Conservation (phyloP, 257 asterid genomes). For the Verbena officinalis region DNA sequence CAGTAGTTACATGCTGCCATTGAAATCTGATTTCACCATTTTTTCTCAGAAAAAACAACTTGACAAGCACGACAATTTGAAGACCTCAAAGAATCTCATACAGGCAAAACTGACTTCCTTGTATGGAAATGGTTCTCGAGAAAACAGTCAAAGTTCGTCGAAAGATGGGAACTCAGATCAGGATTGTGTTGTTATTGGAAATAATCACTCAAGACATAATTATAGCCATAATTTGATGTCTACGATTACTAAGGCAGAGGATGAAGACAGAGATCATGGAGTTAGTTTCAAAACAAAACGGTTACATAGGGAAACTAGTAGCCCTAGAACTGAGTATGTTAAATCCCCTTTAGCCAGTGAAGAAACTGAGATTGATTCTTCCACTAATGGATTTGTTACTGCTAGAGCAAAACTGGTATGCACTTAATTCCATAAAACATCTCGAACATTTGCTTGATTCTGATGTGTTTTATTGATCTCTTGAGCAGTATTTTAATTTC, state of each 20-base stretch:
- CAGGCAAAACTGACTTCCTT: constrained; percentile 70
- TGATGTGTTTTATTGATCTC: constrained; percentile 27
- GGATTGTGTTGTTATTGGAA: constrained; percentile 52
- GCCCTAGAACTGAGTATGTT: constrained; percentile 57
- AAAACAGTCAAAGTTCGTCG: constrained; percentile 37
- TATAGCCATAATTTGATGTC: constrained; percentile 34
- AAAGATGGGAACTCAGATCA: constrained; percentile 50
- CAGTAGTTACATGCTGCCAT: neutral
- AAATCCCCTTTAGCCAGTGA: constrained; percentile 64
- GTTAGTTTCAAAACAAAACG: constrained; percentile 58
- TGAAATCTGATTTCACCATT: neutral
- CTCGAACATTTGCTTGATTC: constrained; percentile 15
- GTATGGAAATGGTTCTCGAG: constrained; percentile 53
- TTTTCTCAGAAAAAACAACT: constrained; percentile 52
- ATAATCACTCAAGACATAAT: constrained; percentile 37
- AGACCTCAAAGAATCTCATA: constrained; percentile 48
- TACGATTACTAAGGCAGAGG: constrained; percentile 43
- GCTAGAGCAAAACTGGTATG: constrained; percentile 92
- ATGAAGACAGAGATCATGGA: constrained; percentile 52
- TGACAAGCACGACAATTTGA: constrained; percentile 44
- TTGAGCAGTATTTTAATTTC: constrained; percentile 8
- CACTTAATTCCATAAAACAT: constrained; percentile 14
- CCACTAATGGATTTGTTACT: constrained; percentile 87
- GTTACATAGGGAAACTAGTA: constrained; percentile 50
- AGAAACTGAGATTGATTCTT: constrained; percentile 62